A percentile compares a stretch with the other conserved stretches of the same genome.
These are phyloP conservation scores for Ulota crispa DNA, from an alignment of 225 moss, liverwort and hornwort genomes.

Conservation along the genomic window DNA sequence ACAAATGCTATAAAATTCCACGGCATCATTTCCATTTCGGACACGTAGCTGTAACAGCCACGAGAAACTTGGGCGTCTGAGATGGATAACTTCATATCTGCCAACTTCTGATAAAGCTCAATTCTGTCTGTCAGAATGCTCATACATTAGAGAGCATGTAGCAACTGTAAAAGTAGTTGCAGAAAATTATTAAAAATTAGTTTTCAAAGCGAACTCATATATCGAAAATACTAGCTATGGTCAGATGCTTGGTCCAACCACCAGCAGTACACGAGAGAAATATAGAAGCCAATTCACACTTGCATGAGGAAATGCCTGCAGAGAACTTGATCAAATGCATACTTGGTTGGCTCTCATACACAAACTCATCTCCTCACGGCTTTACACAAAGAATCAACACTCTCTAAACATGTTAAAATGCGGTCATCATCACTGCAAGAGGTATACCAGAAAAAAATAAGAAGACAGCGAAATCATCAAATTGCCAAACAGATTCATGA, in stretches of 20 bases:
- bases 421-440: background rate
- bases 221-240: background rate
- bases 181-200: background rate
- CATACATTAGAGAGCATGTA: conserved; percentile 11
- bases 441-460: background rate
- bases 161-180: background rate
- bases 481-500: background rate
- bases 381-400: background rate
- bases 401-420: background rate
- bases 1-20: background rate
- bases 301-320: too few relatives aligned
- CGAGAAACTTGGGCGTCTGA: background rate
- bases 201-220: background rate
- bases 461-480: background rate
- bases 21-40: background rate
- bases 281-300: background rate
- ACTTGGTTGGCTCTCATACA: background rate
- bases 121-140: background rate
- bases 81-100: background rate
- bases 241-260: background rate
- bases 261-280: background rate
- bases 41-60: background rate
- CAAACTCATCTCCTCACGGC: background rate
- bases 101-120: conserved; percentile 12
- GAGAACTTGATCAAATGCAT: background rate